Base-by-base conservation (phyloP, 2,329 filamentous ascomycete genomes). In the Myriosclerotinia scirpicola region DNA sequence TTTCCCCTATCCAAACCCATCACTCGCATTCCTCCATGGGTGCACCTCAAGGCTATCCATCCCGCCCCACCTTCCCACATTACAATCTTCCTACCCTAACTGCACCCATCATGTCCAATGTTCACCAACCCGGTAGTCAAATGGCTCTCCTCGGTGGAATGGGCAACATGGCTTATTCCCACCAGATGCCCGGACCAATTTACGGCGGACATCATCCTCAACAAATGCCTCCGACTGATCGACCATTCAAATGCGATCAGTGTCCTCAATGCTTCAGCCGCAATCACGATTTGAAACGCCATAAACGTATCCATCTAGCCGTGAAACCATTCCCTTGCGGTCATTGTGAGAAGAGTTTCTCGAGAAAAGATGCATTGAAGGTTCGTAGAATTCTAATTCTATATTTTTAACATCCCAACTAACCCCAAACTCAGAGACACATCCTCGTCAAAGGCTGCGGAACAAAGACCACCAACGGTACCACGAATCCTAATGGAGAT, bases 331-430 rank as follows among this genome's bases (percentile, higher is more conserved):
- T 94, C 77, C 93, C 93, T 0, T 99, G 95, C 77, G 86, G 82
- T 8, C 90, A 90, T 75, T 99, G 95, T 77, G 93, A 96, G 69
- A 98, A 98, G 85, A 95, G 91, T 76, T 99, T 99, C 75, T 97
- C 93, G 3, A 85, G 95, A 68, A 98, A 98, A 77, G 95, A 98
- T 78, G 95, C 95, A 12, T 82, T 99, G 40, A 98, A 98, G 91
- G 95, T 98, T 81, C 74, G 86, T 80, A 72, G 69, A 71, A 65
- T 66, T 55, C 67, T 67, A 36, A 67, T 68, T 66, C 69, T 64
- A 70, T 66, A 63, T 53, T 52, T 63, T 61, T 62, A 65, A 42
- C 53, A 52, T 56, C 15, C 44, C 68, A 66, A 69, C 77, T 78
- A 67, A 79, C 67, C 67, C 34, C 44, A 67, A 53, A 67, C 68